These are phyloP conservation scores for Epithemia pelagica DNA, from an alignment of 108 stramenopile species.

Conservation along the genomic window DNA sequence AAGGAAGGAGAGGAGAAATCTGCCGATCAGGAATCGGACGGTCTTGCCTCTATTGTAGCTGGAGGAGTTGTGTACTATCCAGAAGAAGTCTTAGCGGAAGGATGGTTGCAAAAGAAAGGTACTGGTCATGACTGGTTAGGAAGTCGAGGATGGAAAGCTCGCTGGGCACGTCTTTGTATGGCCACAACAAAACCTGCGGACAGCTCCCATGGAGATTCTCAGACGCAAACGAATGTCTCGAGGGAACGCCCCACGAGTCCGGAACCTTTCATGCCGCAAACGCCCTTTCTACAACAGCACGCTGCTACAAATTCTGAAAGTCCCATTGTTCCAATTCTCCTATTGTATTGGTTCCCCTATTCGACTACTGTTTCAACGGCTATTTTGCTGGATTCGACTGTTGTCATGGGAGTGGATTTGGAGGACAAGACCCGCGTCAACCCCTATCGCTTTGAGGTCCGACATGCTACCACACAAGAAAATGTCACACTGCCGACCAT, in stretches of 20 bases:
- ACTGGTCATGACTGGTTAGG: constrained; percentile 54
- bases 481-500: background rate
- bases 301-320: background rate
- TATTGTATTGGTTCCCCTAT: constrained; percentile 36
- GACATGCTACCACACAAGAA: constrained; percentile 31
- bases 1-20: background rate
- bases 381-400: constrained; percentile 49
- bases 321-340: constrained; percentile 33
- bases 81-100: constrained; percentile 35
- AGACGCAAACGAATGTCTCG: background rate
- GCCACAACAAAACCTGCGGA: constrained; percentile 8
- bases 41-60: constrained; percentile 5
- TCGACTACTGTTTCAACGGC: constrained; percentile 44
- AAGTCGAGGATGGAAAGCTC: constrained; percentile 48
- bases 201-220: background rate
- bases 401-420: constrained; percentile 42
- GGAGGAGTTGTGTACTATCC: constrained; percentile 28
- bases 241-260: background rate
- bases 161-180: constrained; percentile 41
- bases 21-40: background rate
- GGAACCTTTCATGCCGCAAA: too few relatives aligned
- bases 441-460: constrained; percentile 43
- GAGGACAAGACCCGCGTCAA: constrained; percentile 30
- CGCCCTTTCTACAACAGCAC: background rate
- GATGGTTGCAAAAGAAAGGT: constrained; percentile 72